These are phyloP conservation scores for Candida tunisiensis DNA, from an alignment of 1,139 yeast species.

Conservation along the genomic window DNA sequence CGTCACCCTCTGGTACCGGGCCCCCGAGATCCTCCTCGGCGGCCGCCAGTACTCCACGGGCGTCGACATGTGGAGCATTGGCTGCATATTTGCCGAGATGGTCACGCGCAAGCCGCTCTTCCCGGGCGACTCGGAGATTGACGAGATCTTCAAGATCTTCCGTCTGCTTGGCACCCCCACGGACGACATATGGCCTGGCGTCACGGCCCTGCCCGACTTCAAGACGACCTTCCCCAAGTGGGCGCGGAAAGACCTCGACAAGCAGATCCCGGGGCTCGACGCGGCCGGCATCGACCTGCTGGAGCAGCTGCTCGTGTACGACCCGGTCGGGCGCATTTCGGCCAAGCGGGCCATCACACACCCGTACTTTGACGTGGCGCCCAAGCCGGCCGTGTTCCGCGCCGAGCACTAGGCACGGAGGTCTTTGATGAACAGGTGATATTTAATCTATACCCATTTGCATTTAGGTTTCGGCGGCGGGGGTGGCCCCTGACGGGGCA, in stretches of 20 bases:
- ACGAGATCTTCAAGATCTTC: conserved; percentile 90
- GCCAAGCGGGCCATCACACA: conserved; percentile 87
- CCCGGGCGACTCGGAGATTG: conserved; percentile 97
- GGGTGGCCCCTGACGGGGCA: too few species aligned
- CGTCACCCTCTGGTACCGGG: conserved; percentile 94
- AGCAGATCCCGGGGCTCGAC: conserved; percentile 69
- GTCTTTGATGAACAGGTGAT: too few species aligned
- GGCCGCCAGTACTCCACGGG: conserved; percentile 97
- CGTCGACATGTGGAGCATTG: conserved; percentile 98
- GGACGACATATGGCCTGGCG: conserved; percentile 94
- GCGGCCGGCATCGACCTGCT: conserved; percentile 69
- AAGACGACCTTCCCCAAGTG: conserved; percentile 95
- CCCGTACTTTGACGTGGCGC: conserved; percentile 81
- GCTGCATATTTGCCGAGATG: conserved; percentile 98
- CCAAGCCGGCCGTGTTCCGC: too few species aligned
- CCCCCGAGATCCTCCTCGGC: conserved; percentile 91
- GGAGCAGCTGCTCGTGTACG: conserved; percentile 68
- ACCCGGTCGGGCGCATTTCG: conserved; percentile 85
- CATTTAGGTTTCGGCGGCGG: too few species aligned
- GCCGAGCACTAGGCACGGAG: too few species aligned
- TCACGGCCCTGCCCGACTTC: conserved; percentile 82
- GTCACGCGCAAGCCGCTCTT: conserved; percentile 88
- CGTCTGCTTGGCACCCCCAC: conserved; percentile 89
- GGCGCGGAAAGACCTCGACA: conserved; percentile 56
- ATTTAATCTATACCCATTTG: too few species aligned